Base-by-base conservation (phyloP, 371 early-diverging fungal genomes). In the Apophysomyces variabilis region DNA sequence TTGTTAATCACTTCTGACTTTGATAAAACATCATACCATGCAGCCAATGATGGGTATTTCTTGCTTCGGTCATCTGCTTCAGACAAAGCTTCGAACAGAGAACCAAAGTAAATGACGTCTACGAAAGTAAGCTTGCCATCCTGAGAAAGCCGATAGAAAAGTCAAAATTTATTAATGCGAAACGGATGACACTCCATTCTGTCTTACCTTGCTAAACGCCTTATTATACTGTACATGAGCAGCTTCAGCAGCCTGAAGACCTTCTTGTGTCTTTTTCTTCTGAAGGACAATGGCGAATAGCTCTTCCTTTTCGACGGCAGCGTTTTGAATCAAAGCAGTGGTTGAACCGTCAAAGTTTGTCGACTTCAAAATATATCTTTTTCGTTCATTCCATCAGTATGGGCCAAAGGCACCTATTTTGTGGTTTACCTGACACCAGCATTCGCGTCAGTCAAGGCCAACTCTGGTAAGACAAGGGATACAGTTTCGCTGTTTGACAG, bases 221-320 rank as follows among this genome's bases (percentile, higher is more conserved):
- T 75, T 62, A 21, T 21, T 50, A 26, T 71, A 61, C 35, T 68
- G 65, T 12, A 47, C 54, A 12, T 73, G 37, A 56, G 69, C 59
- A 13, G 54, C 60, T 58, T 79, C 80, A 5, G 67, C 77, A 36
- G 62, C 61, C 44, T 66, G 50, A 39, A 76, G 69, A 46, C 78
- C 74, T 57, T 76, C 71, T n/a, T 66, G 67, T 9, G 68, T 63
- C 68, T 74, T 76, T 68, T 76, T 78, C 66, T 80, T 78, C 35
- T 67, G 56, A 46, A 78, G 54, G 44, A 78, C 64, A 39, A 69
- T 68, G 26, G 73, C 68, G n/a, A 80, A 57, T 41, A 57, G 59
- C 54, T 70, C 74, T 67, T 80, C 81, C 59, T 78, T 76, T 71
- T 80, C 81, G 43, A 80, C 67, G 36, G 71, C 72, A 38, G 65